Evolutionary conservation across 371 early-diverging fungal species (phyloP), one percentile per base, ranked within the genome.

Genomic region (Choanephora cucurbitarum): DNA sequence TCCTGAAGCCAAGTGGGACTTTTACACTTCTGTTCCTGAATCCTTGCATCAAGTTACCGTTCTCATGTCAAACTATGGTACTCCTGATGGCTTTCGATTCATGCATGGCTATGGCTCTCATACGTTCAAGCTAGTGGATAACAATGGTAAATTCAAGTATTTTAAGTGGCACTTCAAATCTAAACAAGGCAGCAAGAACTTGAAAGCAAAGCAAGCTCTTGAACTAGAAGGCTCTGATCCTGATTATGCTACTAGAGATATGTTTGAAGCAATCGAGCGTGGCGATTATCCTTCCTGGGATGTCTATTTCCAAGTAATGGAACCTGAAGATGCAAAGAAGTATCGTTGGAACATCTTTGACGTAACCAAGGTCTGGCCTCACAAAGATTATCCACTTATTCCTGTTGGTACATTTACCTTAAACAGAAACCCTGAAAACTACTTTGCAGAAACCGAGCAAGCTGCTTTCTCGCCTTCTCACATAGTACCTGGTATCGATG

Each of bases 141-240:
- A 73, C 21, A 62, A 86, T 14, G 91, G 91, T 48, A 69, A 83
- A 54, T 79, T 78, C 71, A 75, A 76, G 54, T 88, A 86, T 49
- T 91, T 90, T 80, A 93, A 92, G 77, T 93, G 88, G 87, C 93
- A 94, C 77, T 92, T 88, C 77, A 89, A 87, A 73, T 84, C 92
- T 34, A 79, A 88, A 59, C 90, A 88, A 67, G 92, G 92, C 48
- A 82, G 88, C 75, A 85, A 89, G 78, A 87, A 83, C 75, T 67
- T 90, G 40, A 72, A 68, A 24, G 79, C 77, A 19, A 80, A 75
- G n/a, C 81, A 92, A 51, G 92, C 91, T 15, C 65, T 55, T 37
- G 62, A 79, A 37, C 62, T 90, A 22, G 84, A 81, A 44, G 80
- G 85, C 24, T 51, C 62, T 23, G 66, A 91, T 60, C 91, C 93